A percentile compares a stretch with the other conserved stretches of the same genome.
Evolutionary conservation across 2,329 filamentous ascomycete species (phyloP).

Genomic region (Grosmannia huntii): DNA sequence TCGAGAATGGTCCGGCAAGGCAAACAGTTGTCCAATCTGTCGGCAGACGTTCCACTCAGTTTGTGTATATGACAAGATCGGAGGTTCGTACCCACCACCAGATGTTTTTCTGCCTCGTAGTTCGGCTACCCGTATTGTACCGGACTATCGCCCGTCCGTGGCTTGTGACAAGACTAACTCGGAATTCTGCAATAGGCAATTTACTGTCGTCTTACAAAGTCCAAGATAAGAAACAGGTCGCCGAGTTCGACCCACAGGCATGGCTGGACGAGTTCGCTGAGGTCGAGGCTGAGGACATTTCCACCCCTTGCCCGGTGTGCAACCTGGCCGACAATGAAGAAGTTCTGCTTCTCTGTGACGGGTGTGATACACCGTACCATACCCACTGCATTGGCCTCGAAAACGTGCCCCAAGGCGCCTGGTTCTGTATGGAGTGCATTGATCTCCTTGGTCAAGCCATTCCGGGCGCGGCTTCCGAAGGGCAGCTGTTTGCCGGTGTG

Average conservation of each 20-base stretch:
- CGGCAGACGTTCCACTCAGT: slow-evolving; percentile 84
- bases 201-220: slow-evolving; percentile 49
- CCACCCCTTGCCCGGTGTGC: slow-evolving; percentile 74
- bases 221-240: slow-evolving; percentile 76
- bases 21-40: slow-evolving; percentile 97
- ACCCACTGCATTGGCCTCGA: slow-evolving; percentile 83
- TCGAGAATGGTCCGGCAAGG: slow-evolving; percentile 87
- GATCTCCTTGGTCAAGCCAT: slow-evolving; percentile 32
- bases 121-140: neutral
- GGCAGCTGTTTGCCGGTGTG: slow-evolving; percentile 4
- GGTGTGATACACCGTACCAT: slow-evolving; percentile 81
- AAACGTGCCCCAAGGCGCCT: slow-evolving; percentile 60
- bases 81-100: slow-evolving; percentile 40
- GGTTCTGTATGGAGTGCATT: slow-evolving; percentile 83
- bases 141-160: neutral
- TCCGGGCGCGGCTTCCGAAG: slow-evolving; percentile 18
- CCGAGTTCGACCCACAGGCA: slow-evolving; percentile 70
- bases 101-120: neutral
- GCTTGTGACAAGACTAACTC: neutral
- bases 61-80: slow-evolving; percentile 65
- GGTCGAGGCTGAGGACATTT: slow-evolving; percentile 57
- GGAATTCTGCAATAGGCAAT: slow-evolving; percentile 27
- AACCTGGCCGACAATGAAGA: slow-evolving; percentile 70
- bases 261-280: slow-evolving; percentile 62
- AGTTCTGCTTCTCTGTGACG: slow-evolving; percentile 77